These are phyloP conservation scores for Dictyostelium firmibasis DNA, from an alignment of 78 protist species.

Conservation along the genomic window DNA sequence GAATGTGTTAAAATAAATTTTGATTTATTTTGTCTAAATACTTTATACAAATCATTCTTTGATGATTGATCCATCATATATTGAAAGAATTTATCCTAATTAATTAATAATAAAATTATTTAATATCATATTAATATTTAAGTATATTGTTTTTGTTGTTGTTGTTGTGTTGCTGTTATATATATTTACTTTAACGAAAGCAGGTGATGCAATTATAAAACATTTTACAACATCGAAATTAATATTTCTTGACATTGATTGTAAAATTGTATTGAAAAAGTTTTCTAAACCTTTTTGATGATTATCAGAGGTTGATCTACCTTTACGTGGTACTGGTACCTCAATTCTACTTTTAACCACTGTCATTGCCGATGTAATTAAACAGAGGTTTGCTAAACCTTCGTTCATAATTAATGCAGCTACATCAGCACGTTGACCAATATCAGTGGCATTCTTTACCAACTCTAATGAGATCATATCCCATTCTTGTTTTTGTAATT, in stretches of 20 bases:
- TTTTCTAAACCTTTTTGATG: conserved; percentile 82
- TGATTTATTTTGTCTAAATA: conserved; percentile 51
- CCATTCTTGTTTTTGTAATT: conserved; percentile 86
- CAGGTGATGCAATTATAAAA: conserved; percentile 91
- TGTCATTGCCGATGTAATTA: conserved; percentile 89
- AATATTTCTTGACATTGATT: conserved; percentile 85
- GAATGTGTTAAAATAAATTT: conserved; percentile 88
- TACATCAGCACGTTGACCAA: conserved; percentile 85
- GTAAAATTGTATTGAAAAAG: conserved; percentile 84
- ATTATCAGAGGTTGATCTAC: conserved; percentile 57
- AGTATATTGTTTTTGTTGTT: too few relatives aligned
- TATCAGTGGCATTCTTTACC: conserved; percentile 83
- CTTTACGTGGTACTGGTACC: conserved; percentile 82
- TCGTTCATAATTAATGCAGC: conserved; percentile 84
- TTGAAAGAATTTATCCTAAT: conserved; percentile 77
- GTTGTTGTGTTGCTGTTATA: too few relatives aligned
- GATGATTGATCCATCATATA: conserved; percentile 70
- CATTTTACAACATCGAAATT: conserved; percentile 91
- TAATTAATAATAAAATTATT: not conserved
- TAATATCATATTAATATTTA: too few relatives aligned
- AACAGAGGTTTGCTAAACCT: conserved; percentile 90
- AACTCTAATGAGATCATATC: conserved; percentile 86
- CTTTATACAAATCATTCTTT: conserved; percentile 69
- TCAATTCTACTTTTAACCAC: conserved; percentile 83
- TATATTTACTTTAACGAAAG: conserved; percentile 65